Evolutionary conservation across 2,329 filamentous ascomycete genomes (phyloP).

Genomic region (Diaporthe humulicola): DNA sequence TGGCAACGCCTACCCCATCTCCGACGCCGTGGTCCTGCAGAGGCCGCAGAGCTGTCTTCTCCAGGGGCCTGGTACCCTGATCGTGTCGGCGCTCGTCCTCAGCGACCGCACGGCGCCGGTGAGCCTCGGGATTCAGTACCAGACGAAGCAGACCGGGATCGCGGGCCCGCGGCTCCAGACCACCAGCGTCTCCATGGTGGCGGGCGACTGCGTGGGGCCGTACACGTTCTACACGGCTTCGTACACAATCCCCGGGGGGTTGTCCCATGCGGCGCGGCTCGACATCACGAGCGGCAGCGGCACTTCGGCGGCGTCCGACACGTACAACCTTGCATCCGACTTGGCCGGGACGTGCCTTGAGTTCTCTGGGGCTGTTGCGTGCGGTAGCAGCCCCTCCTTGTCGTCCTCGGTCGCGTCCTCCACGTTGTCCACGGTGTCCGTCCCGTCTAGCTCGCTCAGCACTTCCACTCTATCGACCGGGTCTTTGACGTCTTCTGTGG

Average conservation of each 20-base stretch:
- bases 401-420: constrained; percentile 41
- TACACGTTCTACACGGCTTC: constrained; percentile 63
- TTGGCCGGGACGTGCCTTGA: constrained; percentile 59
- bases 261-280: constrained; percentile 59
- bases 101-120: constrained; percentile 61
- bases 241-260: constrained; percentile 58
- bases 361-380: constrained; percentile 52
- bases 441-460: constrained; percentile 32
- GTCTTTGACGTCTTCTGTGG: background rate
- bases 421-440: constrained; percentile 35
- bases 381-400: background rate
- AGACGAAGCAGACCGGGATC: constrained; percentile 54
- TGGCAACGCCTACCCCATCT: constrained; percentile 65
- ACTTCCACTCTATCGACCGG: constrained; percentile 41
- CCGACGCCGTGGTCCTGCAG: constrained; percentile 69
- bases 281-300: constrained; percentile 58
- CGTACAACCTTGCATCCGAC: constrained; percentile 62
- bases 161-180: constrained; percentile 57
- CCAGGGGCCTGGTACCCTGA: constrained; percentile 57
- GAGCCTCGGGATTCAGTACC: constrained; percentile 59
- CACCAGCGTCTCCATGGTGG: constrained; percentile 54
- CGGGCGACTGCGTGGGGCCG: constrained; percentile 59
- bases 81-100: constrained; percentile 61
- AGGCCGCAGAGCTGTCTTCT: constrained; percentile 68
- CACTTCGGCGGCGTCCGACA: constrained; percentile 54